Base-by-base conservation (phyloP, 257 asterid genomes). In the Solanum paucissectum region DNA sequence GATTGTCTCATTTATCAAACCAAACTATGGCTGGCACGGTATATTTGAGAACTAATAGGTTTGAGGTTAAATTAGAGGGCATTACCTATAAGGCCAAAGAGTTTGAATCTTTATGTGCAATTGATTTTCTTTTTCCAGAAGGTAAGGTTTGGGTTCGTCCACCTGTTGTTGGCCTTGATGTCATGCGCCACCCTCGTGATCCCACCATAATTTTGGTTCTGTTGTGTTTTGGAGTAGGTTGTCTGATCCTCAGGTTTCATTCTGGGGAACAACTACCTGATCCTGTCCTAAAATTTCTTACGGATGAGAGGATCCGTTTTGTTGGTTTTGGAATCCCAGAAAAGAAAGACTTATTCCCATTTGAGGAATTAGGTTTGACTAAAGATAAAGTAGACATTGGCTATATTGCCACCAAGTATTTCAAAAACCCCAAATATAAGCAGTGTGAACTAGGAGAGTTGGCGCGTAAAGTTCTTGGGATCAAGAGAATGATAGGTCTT, bases 1-100 rank as follows among this genome's bases (percentile, higher is more conserved):
- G 68, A 29, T 44, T 68, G 29, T 86, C 18, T 81, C 68, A 20
- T 68, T 42, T 12, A 49, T 11, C 52, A 18, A 33, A 49, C 25
- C 34, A 32, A 40, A 38, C 93, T 90, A 96, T 94, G 98, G 97
- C 95, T 11, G 98, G 98, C 21, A 88, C 90, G 1, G 98, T 96
- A 37, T 96, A 92, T 90, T 72, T 95, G 87, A 90, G 87, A 88
- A 96, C 99, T 27, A 92, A 96, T 88, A 88, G 93, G 1, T 96
- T 96, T 32, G 99, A 96, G 89, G 97, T 95, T 2, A 95, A 94
- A 86, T 96, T 96, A 2, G 98, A 96, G 90, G 99, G 96, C 34
- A 95, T 96, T 72, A 92, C 95, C 77, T 95, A 94, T 95, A 96
- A 95, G 87, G 88, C 93, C 11, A 93, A 90, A 66, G 95, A 93